Conservation (phyloP, 257 asterid species). For the Solanum raphanifolium region DNA sequence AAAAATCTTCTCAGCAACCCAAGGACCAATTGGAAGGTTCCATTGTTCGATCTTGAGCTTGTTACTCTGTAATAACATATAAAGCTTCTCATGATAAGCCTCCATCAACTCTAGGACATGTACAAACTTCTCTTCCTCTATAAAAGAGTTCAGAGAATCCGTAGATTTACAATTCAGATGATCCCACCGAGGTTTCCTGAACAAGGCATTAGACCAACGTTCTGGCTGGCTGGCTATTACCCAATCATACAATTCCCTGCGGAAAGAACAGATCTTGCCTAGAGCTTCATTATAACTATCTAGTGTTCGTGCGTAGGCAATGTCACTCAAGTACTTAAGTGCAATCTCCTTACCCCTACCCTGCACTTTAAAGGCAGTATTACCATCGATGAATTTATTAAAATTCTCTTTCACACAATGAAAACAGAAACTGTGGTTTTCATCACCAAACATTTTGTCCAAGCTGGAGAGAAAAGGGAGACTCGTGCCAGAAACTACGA, state of each 20-base stretch:
- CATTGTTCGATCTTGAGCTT: background rate
- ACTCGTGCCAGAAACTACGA: background rate
- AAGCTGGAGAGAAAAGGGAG: background rate
- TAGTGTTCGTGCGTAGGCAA: slow-evolving; percentile 1
- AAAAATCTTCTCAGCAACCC: background rate
- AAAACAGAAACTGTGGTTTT: slow-evolving; percentile 7
- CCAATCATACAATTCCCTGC: background rate
- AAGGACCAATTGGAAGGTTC: background rate
- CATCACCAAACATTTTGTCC: slow-evolving; percentile 2
- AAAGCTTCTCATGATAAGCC: slow-evolving; percentile 1
- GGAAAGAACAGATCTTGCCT: background rate
- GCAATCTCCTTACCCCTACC: slow-evolving; percentile 2
- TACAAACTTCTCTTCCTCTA: slow-evolving; percentile 1
- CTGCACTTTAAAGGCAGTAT: background rate
- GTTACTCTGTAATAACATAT: background rate
- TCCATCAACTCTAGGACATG: slow-evolving; percentile 5
- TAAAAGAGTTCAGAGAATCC: slow-evolving; percentile 7
- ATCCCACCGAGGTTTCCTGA: slow-evolving; percentile 2
- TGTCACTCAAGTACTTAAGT: background rate
- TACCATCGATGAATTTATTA: background rate
- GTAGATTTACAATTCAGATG: slow-evolving; percentile 7
- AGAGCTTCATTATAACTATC: background rate
- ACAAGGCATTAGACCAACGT: slow-evolving; percentile 11
- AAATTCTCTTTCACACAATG: slow-evolving; percentile 5
- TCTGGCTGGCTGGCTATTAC: background rate